phyloP scores from a whole-genome alignment of 495 filamentous ascomycete species.

The Penicillium steckii region DNA sequence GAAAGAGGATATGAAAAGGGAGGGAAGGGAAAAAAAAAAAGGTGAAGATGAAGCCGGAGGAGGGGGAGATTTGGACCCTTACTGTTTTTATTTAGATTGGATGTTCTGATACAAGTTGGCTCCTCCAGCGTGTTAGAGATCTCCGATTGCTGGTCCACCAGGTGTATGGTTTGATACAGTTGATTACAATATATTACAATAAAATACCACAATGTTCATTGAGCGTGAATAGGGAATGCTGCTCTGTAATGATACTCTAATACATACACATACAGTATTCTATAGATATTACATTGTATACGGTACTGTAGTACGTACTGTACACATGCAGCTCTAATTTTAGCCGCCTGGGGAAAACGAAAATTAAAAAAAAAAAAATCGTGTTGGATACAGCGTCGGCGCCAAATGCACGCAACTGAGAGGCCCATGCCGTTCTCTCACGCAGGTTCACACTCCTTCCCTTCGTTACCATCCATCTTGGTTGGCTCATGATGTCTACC shows the following conservation, averaged over 20 bases:
- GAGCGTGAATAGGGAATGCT: no score
- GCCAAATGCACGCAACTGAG: slow-evolving; percentile 38
- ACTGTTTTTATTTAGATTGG: slow-evolving; percentile 24
- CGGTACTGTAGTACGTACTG: no score
- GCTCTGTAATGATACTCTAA: no score
- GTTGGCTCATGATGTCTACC: background rate
- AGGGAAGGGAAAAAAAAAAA: slow-evolving; percentile 14
- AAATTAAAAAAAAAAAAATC: background rate
- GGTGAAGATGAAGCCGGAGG: slow-evolving; percentile 19
- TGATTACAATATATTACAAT: background rate
- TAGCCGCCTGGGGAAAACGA: slow-evolving; percentile 33
- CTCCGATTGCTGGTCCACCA: slow-evolving; percentile 23
- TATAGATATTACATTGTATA: background rate
- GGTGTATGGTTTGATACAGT: background rate
- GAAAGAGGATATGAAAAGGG: slow-evolving; percentile 18
- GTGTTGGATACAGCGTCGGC: slow-evolving; percentile 34
- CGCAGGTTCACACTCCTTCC: background rate
- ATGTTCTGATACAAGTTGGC: slow-evolving; percentile 14
- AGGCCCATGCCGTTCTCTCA: slow-evolving; percentile 16
- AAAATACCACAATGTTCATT: no score
- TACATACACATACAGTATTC: background rate
- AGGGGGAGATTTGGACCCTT: slow-evolving; percentile 27
- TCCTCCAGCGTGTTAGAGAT: slow-evolving; percentile 18
- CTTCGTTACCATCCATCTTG: background rate
- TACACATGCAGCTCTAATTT: slow-evolving; percentile 42